Evolutionary conservation across 139 green algal genomes (phyloP).

Genomic region (Nannochloris sp.): DNA sequence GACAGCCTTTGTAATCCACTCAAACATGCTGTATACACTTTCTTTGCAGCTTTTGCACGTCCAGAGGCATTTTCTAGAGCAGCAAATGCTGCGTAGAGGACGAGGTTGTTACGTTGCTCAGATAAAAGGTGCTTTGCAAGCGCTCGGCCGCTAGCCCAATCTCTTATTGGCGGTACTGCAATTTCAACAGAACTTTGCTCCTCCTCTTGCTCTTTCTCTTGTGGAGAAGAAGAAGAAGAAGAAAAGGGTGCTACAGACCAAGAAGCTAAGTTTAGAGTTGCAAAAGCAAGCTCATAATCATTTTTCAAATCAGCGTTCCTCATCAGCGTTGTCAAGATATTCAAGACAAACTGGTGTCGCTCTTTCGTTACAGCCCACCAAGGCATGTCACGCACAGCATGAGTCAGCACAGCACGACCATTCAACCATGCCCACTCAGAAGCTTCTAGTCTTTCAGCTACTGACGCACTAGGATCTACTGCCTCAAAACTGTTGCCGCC

Average conservation of each 20-base stretch:
- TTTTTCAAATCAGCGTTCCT: too few relatives aligned
- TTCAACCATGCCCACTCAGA: background rate
- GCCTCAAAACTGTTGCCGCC: background rate
- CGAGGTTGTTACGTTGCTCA: conserved; percentile 26
- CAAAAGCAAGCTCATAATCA: background rate
- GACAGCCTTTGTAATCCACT: background rate
- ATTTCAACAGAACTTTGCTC: background rate
- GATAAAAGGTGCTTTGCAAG: conserved; percentile 41
- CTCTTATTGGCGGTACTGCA: too few relatives aligned
- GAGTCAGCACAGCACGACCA: background rate
- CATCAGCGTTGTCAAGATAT: conserved; percentile 16
- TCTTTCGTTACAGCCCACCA: conserved; percentile 13
- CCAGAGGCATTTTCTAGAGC: conserved; percentile 29
- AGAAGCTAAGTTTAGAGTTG: background rate
- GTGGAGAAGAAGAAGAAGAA: too few relatives aligned
- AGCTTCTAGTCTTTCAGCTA: background rate
- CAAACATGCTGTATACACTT: conserved; percentile 35
- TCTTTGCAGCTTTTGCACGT: conserved; percentile 37
- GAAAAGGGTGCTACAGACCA: too few relatives aligned
- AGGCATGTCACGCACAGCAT: background rate
- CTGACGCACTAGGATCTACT: background rate
- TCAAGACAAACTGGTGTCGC: conserved; percentile 16
- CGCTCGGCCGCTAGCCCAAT: background rate
- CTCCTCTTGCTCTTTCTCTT: too few relatives aligned
- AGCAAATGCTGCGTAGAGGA: conserved; percentile 38